Conservation (phyloP, 139 green algal genomes). For the Pseudopediastrum boryanum region DNA sequence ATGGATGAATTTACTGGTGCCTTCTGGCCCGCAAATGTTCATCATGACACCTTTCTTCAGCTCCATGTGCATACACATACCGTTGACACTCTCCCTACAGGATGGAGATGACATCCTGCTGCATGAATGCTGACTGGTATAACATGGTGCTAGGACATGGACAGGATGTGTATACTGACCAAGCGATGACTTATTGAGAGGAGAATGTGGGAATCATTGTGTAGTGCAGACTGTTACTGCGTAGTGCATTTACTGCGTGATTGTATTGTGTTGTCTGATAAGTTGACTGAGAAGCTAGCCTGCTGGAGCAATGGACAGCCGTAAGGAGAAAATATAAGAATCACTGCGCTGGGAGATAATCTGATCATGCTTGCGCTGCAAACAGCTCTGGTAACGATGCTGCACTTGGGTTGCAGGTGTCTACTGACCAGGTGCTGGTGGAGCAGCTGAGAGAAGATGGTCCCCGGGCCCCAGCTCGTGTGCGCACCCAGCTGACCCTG, state of each 20-base stretch:
- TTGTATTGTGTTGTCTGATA: not conserved
- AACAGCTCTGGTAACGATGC: not conserved
- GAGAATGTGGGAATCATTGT: too few species aligned
- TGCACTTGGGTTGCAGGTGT: constrained; percentile 36
- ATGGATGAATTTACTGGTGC: not conserved
- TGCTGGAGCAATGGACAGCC: not conserved
- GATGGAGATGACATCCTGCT: too few species aligned
- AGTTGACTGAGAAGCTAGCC: not conserved
- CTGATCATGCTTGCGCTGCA: not conserved
- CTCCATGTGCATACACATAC: too few species aligned
- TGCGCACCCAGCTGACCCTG: constrained; percentile 35
- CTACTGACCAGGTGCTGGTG: constrained; percentile 44
- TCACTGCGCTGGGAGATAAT: not conserved
- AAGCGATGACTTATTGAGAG: too few species aligned
- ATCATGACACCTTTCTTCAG: too few species aligned
- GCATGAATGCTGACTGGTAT: too few species aligned
- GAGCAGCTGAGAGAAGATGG: constrained; percentile 42
- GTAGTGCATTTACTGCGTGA: not conserved
- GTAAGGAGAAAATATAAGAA: too few species aligned
- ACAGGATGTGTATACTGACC: too few species aligned
- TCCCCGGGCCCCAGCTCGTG: not conserved
- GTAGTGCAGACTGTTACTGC: too few species aligned
- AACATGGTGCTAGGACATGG: too few species aligned
- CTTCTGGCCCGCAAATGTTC: not conserved
- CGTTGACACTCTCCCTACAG: too few species aligned